Evolutionary conservation across 164 flowering plant species (phyloP), one percentile per base, ranked within the genome.

Genomic region (Euptelea pleiosperma): DNA sequence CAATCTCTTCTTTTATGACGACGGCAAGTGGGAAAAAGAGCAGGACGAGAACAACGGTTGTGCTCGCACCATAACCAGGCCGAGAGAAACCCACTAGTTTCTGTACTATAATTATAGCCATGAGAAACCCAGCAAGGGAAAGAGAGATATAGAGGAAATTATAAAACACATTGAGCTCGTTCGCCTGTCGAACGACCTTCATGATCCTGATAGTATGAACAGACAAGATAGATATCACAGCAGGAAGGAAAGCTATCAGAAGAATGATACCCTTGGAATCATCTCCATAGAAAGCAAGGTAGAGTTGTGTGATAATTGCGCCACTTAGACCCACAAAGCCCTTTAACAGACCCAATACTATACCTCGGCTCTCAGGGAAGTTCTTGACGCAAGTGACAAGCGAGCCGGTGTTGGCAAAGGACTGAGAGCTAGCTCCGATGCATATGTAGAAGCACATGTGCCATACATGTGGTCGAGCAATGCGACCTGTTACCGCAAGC

Each of bases 271-370:
- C 60, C 16, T 68, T 75, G 1, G 82, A 55, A 33, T 85, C 78
- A 25, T 76, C 61, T 0, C 86, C 87, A 51, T 82, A 85, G 42
- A 85, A 58, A 29, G 85, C 87, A 6, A 75, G 54, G 60, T 82
- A 82, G 2, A 84, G 11, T 21, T 82, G 87, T 0, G 79, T 77
- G 67, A 84, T 65, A 30, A 84, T 60, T 1, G 87, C 87, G 1
- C 90, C 90, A 49, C 91, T 82, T 0, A 84, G 66, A 16, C 85
- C 91, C 1, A 75, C 74, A 43, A 77, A 78, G 0, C 91, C 87
- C 61, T 82, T 84, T 34, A 84, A 50, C 5, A 80, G 67, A 0
- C 87, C 91, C 3, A 84, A 6, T 77, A 82, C 60, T 5, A 67
- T 60, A 6, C 91, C 91, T 21, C 87, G 51, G 35, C 76, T 74